Evolutionary conservation across 2,329 filamentous ascomycete genomes (phyloP).

Genomic region (Nemania sp.): DNA sequence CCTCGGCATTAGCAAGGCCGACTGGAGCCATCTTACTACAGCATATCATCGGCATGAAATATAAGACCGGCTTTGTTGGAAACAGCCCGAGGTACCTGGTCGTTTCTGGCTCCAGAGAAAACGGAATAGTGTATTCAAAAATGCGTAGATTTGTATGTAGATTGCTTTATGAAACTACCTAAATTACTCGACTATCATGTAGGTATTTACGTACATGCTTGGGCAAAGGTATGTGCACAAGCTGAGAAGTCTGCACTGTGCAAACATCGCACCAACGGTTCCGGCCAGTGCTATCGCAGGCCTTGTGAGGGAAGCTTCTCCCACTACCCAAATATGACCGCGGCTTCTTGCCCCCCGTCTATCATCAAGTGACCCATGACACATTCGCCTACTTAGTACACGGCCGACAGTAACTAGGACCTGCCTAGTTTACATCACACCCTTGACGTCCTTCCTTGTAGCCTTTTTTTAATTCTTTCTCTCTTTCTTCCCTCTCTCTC

Average conservation of each 20-base stretch:
- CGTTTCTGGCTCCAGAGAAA: no score
- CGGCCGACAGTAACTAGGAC: slow-evolving; percentile 9
- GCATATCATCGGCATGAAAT: no score
- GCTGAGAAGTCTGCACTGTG: no score
- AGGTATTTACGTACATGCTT: no score
- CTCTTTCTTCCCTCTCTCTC: slow-evolving; percentile 14
- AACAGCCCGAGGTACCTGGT: no score
- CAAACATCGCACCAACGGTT: neutral
- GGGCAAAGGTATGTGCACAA: no score
- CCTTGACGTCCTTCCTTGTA: slow-evolving; percentile 14
- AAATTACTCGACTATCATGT: no score
- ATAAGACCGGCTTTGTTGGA: no score
- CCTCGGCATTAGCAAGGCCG: neutral
- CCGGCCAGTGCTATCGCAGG: neutral
- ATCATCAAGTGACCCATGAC: slow-evolving; percentile 15
- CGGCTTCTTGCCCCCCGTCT: slow-evolving; percentile 12
- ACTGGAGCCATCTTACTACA: no score
- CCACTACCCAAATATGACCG: neutral
- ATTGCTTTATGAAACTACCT: no score
- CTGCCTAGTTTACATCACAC: slow-evolving; percentile 11
- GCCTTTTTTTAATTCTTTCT: slow-evolving; percentile 15
- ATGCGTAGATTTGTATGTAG: no score
- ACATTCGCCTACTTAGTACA: slow-evolving; percentile 1
- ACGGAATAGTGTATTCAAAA: no score
- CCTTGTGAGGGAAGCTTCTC: neutral